Evolutionary conservation across 2,329 filamentous ascomycete species (phyloP).

Genomic region (Trichoderma atroviride): DNA sequence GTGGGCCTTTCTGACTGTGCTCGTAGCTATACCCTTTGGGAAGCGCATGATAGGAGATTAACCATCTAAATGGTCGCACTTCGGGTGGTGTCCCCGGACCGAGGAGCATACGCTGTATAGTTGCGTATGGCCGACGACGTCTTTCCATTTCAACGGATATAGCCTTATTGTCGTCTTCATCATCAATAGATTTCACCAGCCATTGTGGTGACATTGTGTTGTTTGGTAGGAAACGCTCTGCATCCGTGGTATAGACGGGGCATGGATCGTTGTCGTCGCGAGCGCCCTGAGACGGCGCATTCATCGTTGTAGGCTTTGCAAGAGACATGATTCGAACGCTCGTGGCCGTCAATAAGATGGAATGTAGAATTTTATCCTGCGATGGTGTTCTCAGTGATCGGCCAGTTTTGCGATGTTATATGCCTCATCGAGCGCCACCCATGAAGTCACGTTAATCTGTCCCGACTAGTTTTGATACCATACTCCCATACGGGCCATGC

Average conservation of each 20-base stretch:
- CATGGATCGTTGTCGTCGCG: neutral
- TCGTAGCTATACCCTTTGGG: neutral
- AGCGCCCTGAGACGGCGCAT: neutral
- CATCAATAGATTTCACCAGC: neutral
- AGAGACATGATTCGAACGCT: too few species aligned
- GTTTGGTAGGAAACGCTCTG: neutral
- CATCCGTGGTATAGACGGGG: neutral
- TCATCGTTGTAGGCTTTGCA: neutral
- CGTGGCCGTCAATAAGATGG: neutral
- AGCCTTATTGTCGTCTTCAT: neutral
- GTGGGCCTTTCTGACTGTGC: slow-evolving; percentile 7
- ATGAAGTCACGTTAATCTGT: too few species aligned
- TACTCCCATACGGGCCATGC: too few species aligned
- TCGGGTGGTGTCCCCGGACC: neutral
- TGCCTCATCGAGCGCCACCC: too few species aligned
- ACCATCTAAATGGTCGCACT: slow-evolving; percentile 2
- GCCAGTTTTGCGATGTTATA: neutral
- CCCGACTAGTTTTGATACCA: too few species aligned
- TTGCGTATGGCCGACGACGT: neutral
- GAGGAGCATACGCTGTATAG: neutral
- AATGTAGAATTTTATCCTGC: neutral
- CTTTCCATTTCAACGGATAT: neutral
- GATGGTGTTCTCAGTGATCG: neutral
- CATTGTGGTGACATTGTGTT: neutral
- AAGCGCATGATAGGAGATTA: neutral